phyloP scores from a whole-genome alignment of 2,329 filamentous ascomycete genomes.

The Coniosporium tulheliwenetii region DNA sequence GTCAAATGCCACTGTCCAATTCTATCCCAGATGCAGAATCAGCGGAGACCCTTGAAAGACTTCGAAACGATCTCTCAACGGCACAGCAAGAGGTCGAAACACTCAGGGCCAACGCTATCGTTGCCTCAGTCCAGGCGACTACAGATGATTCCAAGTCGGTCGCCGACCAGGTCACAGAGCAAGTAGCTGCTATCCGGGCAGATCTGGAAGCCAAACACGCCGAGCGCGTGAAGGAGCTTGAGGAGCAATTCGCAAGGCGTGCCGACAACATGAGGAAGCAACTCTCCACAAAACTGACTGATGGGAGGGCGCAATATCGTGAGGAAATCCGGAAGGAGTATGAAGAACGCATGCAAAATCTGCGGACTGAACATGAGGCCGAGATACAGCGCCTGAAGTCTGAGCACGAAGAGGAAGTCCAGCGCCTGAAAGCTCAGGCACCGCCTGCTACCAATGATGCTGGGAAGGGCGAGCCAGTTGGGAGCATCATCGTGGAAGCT shows the following conservation, averaged over 20 bases:
- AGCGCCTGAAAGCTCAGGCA: conserved; percentile 12
- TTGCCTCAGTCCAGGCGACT: conserved; percentile 4
- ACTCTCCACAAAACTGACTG: conserved; percentile 51
- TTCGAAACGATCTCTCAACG: conserved; percentile 24
- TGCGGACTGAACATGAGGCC: conserved; percentile 29
- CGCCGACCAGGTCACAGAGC: conserved; percentile 32
- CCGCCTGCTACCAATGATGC: conserved; percentile 7
- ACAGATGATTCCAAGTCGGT: conserved; percentile 17
- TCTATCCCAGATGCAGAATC: conserved; percentile 2
- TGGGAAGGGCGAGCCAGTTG: conserved; percentile 9
- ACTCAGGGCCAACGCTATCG: conserved; percentile 20
- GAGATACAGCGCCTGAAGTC: conserved; percentile 23
- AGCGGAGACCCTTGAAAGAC: conserved; percentile 13
- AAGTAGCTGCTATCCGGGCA: conserved; percentile 20
- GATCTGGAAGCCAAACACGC: conserved; percentile 28
- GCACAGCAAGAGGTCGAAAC: conserved; percentile 30
- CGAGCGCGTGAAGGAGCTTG: conserved; percentile 39
- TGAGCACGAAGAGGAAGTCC: conserved; percentile 20
- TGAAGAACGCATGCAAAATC: conserved; percentile 31
- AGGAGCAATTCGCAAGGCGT: conserved; percentile 49
- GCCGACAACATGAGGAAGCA: conserved; percentile 54
- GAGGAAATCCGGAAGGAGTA: conserved; percentile 23
- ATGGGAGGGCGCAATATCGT: conserved; percentile 27
- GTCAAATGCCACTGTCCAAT: conserved; percentile 2
- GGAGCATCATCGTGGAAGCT: conserved; percentile 8